Percentiles rank a stretch among this genome's conserved stretches.
Conservation (phyloP, 176 grass and related monocot species). For the Oryza glumipatula region DNA sequence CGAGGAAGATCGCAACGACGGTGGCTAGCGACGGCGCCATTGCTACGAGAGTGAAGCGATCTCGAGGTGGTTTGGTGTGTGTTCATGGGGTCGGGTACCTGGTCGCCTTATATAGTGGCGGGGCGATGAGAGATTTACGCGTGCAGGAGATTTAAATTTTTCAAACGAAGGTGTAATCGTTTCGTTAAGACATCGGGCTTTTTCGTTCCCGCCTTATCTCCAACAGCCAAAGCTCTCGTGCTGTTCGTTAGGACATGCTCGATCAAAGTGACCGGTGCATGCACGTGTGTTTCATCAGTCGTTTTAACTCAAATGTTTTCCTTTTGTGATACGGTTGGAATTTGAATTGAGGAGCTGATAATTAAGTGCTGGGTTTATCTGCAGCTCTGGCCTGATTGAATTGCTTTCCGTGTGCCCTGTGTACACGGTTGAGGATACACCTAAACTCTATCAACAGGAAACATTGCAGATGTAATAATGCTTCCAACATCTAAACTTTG, state of each 20-base stretch:
- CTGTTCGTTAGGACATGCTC: not conserved
- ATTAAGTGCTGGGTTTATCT: not conserved
- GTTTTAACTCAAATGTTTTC: not conserved
- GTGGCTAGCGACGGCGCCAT: slow-evolving; percentile 29
- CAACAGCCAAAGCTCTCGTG: not conserved
- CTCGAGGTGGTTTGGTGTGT: not conserved
- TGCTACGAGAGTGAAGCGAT: not conserved
- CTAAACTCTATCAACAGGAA: no score
- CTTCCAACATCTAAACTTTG: no score
- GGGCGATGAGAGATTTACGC: not conserved
- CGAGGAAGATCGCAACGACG: slow-evolving; percentile 36
- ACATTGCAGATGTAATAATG: no score
- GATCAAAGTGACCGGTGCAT: not conserved
- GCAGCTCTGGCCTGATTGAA: not conserved
- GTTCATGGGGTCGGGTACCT: not conserved
- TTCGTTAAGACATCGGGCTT: not conserved
- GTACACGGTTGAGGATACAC: not conserved
- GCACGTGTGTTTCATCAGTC: not conserved
- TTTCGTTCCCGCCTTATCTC: not conserved
- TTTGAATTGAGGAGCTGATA: no score
- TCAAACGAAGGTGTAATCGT: not conserved
- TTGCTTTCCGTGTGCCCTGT: not conserved
- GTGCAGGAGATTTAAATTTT: not conserved
- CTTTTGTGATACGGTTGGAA: not conserved
- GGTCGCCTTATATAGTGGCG: not conserved